Evolutionary conservation across 2,329 filamentous ascomycete genomes (phyloP).

Genomic region (Atkinsonella texensis): DNA sequence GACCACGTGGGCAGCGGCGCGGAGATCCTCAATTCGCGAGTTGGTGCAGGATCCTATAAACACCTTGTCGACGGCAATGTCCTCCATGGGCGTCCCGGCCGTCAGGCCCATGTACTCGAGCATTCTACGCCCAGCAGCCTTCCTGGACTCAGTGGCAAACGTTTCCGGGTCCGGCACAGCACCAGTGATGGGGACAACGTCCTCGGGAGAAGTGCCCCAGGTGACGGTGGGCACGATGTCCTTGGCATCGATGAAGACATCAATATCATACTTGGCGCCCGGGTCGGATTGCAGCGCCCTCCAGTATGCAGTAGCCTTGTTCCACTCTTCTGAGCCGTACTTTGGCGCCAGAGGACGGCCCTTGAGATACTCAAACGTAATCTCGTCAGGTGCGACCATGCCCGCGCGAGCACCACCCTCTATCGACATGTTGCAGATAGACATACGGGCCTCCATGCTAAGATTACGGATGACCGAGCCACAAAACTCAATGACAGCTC

Average conservation of each 20-base stretch:
- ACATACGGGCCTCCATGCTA: slow-evolving; percentile 97
- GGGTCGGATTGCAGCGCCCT: slow-evolving; percentile 71
- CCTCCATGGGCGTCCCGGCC: slow-evolving; percentile 78
- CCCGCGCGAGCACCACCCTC: slow-evolving; percentile 91
- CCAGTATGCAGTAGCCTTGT: slow-evolving; percentile 82
- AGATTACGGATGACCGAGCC: slow-evolving; percentile 81
- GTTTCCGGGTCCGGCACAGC: slow-evolving; percentile 83
- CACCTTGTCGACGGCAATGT: slow-evolving; percentile 87
- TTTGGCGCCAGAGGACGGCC: slow-evolving; percentile 80
- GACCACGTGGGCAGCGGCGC: slow-evolving; percentile 74
- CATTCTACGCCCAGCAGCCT: slow-evolving; percentile 65
- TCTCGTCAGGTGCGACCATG: slow-evolving; percentile 93
- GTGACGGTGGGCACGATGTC: slow-evolving; percentile 90
- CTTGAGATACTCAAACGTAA: slow-evolving; percentile 91
- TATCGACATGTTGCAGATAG: slow-evolving; percentile 99
- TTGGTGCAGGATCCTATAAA: slow-evolving; percentile 99
- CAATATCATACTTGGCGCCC: slow-evolving; percentile 80
- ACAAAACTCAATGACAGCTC: slow-evolving; percentile 93
- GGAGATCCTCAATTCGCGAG: slow-evolving; percentile 88
- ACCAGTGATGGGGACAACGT: slow-evolving; percentile 88
- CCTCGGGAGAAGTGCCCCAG: slow-evolving; percentile 95
- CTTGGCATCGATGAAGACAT: slow-evolving; percentile 81
- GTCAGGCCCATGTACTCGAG: slow-evolving; percentile 94
- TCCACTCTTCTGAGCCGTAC: slow-evolving; percentile 76
- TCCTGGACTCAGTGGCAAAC: slow-evolving; percentile 69